These are phyloP conservation scores for Microbotryomycetes sp. DNA, from an alignment of 1,284 basidiomycete species.

Conservation along the genomic window DNA sequence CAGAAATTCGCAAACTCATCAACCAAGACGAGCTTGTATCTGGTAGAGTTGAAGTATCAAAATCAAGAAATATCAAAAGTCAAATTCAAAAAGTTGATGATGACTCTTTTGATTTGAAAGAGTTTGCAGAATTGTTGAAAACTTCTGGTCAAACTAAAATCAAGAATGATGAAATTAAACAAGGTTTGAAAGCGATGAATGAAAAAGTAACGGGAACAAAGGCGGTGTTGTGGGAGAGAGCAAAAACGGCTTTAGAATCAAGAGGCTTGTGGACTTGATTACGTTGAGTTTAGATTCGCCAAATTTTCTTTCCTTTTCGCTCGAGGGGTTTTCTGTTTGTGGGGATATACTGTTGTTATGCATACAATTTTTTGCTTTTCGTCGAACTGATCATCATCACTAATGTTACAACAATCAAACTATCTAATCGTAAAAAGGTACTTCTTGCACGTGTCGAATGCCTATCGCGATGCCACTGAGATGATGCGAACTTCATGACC, in stretches of 20 bases:
- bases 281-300: no score
- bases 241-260: slow-evolving; percentile 13
- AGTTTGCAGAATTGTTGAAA: neutral
- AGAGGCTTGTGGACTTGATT: no score
- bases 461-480: slow-evolving; percentile 13
- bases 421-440: no score
- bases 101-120: neutral
- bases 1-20: slow-evolving; percentile 6
- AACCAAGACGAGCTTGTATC: slow-evolving; percentile 18
- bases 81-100: slow-evolving; percentile 6
- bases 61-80: slow-evolving; percentile 9
- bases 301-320: no score
- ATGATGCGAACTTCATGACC: slow-evolving; percentile 16
- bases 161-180: slow-evolving; percentile 26
- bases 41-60: slow-evolving; percentile 9
- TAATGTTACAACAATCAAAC: no score
- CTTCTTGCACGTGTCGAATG: no score
- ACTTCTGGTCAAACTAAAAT: neutral
- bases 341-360: no score
- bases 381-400: no score
- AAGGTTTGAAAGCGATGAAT: slow-evolving; percentile 19
- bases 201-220: slow-evolving; percentile 18
- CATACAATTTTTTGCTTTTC: no score
- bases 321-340: no score
- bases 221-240: slow-evolving; percentile 19